Conservation (phyloP, 192 early-diverging fungal genomes). For the Umbelopsis sp. region DNA sequence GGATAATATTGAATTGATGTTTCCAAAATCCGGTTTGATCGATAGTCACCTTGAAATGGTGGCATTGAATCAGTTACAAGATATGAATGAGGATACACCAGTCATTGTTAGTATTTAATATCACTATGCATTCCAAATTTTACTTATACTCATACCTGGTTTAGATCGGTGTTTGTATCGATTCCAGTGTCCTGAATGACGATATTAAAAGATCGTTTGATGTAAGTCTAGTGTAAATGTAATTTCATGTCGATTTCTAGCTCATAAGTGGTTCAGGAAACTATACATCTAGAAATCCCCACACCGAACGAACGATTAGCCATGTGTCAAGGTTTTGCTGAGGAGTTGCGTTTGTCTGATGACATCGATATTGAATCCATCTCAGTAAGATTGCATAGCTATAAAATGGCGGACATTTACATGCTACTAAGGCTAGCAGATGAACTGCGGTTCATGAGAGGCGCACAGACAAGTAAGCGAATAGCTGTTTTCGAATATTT, state of each 20-base stretch:
- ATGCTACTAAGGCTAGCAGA: slow-evolving; percentile 44
- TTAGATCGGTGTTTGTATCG: slow-evolving; percentile 19
- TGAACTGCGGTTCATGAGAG: slow-evolving; percentile 7
- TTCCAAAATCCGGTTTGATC: slow-evolving; percentile 40
- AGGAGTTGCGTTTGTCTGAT: not conserved
- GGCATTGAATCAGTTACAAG: slow-evolving; percentile 29
- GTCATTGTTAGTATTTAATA: slow-evolving; percentile 23
- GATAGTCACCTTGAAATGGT: slow-evolving; percentile 28
- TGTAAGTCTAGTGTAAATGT: not conserved
- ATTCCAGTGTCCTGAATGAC: not conserved
- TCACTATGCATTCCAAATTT: not conserved
- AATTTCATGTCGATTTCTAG: not conserved
- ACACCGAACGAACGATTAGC: slow-evolving; percentile 49
- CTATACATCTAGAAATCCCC: slow-evolving; percentile 53
- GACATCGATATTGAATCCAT: slow-evolving; percentile 30
- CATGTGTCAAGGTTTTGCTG: slow-evolving; percentile 40
- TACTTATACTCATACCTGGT: not conserved
- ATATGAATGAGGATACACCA: slow-evolving; percentile 16
- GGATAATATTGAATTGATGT: slow-evolving; percentile 57
- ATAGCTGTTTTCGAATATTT: slow-evolving; percentile 31
- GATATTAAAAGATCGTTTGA: slow-evolving; percentile 18
- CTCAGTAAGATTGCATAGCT: slow-evolving; percentile 56
- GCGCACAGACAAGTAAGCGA: slow-evolving; percentile 21
- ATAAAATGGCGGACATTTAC: slow-evolving; percentile 55
- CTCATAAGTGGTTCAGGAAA: slow-evolving; percentile 34